Evolutionary conservation across 768 basidiomycete species (phyloP).

Genomic region (Guyanaporus albipodus): DNA sequence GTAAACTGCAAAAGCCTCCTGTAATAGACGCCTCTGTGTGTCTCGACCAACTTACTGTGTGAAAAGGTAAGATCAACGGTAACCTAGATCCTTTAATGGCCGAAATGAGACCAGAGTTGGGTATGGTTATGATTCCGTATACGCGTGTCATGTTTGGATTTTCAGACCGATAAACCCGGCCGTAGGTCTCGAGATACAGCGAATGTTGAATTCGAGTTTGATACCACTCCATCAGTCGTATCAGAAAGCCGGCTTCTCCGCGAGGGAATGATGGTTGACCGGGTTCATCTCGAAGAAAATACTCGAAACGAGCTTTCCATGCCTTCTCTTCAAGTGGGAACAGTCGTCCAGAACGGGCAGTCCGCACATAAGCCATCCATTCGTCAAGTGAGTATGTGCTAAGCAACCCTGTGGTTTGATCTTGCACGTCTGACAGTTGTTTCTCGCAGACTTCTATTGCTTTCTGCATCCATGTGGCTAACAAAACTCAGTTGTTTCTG

Average conservation of each 20-base stretch:
- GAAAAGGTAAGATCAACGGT: conserved; percentile 46
- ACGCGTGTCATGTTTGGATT: conserved; percentile 3
- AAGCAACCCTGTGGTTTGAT: conserved; percentile 31
- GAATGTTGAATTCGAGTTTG: conserved; percentile 39
- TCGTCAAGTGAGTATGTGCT: conserved; percentile 25
- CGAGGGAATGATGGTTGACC: conserved; percentile 16
- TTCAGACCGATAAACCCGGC: conserved; percentile 23
- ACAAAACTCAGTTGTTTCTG: conserved; percentile 5
- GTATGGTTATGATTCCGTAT: conserved; percentile 12
- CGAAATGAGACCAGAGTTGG: conserved; percentile 17
- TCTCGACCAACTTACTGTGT: conserved; percentile 35
- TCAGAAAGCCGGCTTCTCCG: conserved; percentile 42
- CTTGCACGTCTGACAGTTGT: conserved; percentile 33
- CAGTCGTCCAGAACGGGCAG: conserved; percentile 26
- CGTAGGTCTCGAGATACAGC: conserved; percentile 40
- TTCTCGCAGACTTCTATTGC: conserved; percentile 35
- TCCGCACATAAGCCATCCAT: conserved; percentile 37
- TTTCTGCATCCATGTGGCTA: conserved; percentile 35
- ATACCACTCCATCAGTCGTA: conserved; percentile 43
- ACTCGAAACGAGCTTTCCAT: conserved; percentile 32
- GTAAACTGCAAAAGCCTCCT: conserved; percentile 38
- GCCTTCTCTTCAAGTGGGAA: conserved; percentile 19
- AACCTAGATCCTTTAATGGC: conserved; percentile 30
- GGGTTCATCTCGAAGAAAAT: conserved; percentile 26
- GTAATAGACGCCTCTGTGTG: not conserved